Base-by-base conservation (phyloP, 208 protist genomes). In the Acanthamoeba royreba region DNA sequence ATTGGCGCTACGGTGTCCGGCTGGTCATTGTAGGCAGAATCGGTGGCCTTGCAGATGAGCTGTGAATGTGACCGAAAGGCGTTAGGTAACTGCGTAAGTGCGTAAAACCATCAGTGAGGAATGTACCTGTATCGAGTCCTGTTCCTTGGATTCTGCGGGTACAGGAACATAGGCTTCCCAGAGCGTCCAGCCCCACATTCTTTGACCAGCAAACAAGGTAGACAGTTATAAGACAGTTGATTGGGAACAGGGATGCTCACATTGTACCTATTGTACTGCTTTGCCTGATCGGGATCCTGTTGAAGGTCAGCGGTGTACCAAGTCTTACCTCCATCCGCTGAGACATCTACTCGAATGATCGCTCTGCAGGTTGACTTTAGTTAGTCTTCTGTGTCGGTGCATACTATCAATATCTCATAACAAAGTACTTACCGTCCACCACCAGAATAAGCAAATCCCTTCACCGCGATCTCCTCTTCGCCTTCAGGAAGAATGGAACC, bases 301-400 rank as follows among this genome's bases (percentile, higher is more conserved):
- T 86, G 93, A 58, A 94, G 63, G 91, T 96, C 9, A 33, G 95
- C 87, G 81, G 95, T 8, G 95, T 91, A 40, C 95, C 98, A 98
- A 9, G 96, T 97, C 33, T 96, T 89, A 28, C 98, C 98, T 66
- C 95, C 95, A 94, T 98, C 98, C 22, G 92, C 91, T 40, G 97
- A 97, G 13, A 98, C 95, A 77, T 98, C 98, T 5, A 98, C 98
- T 19, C 98, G 95, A n/a, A 92, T 92, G n/a, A 92, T 69, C 22
- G 83, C 49, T 19, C 83, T 2, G 4, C 4, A 13, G n/a, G 61
- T 33, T n/a, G n/a, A n/a, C n/a, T n/a, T n/a, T n/a, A n/a, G 1
- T 31, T 22, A 35, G 2, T 2, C 2, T 31, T 72, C 28, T 72
- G n/a, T 9, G 28, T 9, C n/a, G 17, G 28, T 0, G 3, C 31